These are phyloP conservation scores for Cornus suecica DNA, from an alignment of 148 eudicot genomes.

Conservation along the genomic window DNA sequence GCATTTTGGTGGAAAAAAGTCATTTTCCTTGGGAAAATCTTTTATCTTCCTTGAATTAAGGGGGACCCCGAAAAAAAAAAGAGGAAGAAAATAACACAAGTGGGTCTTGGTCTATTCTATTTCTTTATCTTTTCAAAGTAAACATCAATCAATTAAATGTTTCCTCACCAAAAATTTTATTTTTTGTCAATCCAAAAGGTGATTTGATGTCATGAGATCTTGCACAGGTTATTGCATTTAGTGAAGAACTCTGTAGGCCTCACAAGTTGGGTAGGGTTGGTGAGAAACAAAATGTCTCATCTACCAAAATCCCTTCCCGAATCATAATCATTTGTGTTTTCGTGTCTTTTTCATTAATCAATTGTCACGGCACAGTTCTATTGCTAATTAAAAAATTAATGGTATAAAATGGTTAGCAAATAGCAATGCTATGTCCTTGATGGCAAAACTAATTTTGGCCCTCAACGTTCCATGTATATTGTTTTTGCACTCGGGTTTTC, in stretches of 20 bases:
- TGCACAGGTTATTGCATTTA: not conserved
- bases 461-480: too few species aligned
- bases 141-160: conserved; percentile 2
- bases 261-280: conserved; percentile 3
- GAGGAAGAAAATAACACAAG: not conserved
- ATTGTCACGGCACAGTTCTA: not conserved
- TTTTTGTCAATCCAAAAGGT: conserved; percentile 1
- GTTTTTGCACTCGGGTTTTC: too few species aligned
- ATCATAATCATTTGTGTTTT: not conserved
- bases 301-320: not conserved
- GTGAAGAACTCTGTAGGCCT: not conserved
- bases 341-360: not conserved
- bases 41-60: too few species aligned
- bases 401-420: not conserved
- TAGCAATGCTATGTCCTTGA: too few species aligned
- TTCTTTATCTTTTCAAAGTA: not conserved
- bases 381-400: not conserved
- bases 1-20: too few species aligned
- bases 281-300: conserved; percentile 3
- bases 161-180: not conserved
- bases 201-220: not conserved
- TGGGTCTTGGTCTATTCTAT: not conserved
- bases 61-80: too few species aligned
- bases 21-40: not conserved
- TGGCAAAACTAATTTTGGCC: too few species aligned